Evolutionary conservation across 2,329 filamentous ascomycete genomes (phyloP), one percentile per base, ranked within the genome.

Genomic region (Beauveria varroae): DNA sequence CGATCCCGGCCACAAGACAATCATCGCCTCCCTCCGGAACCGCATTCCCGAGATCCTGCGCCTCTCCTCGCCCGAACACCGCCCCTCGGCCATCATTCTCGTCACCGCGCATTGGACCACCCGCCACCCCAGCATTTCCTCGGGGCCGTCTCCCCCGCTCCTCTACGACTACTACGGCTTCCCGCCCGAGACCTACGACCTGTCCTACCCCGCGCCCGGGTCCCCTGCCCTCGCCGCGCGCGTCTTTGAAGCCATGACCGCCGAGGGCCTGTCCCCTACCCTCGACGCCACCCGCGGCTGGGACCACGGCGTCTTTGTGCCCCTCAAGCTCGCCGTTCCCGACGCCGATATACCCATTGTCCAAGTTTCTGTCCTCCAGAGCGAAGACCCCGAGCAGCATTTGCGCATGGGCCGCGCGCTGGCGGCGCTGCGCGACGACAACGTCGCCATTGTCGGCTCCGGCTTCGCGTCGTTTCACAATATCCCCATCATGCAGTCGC

Each of bases 291-390:
- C 70, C 61, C 75, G 78, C 46, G 73, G 78, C 62, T 86, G 83
- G 83, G 83, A 86, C 67, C 83, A 86, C 67, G 83, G 83, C 72
- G 81, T 86, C 62, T 86, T 85, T 68, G 71, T 86, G 28, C 83
- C 83, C 7, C 74, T 86, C 71, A 74, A 78, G 51, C 79, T 86
- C 49, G 78, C 82, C 65, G 71, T 79, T 61, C 83, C 83, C 22
- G 66, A 72, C 47, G 83, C 81, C 64, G 71, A 77, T 61, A 68
- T 83, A 2, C 83, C 83, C 53, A 74, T 86, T 34, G 73, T 86
- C n/a, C 83, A 85, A 67, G 67, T 86, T 60, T 83, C 79, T 1
- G 81, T 86, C 12, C 76, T 86, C 3, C 65, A 67, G 30, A 80
- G 76, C 20, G 82, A 86, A 67, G 76, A 81, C 53, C 75, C 82